phyloP scores from a whole-genome alignment of 345 rosid genomes.

The Physaria fendleri region DNA sequence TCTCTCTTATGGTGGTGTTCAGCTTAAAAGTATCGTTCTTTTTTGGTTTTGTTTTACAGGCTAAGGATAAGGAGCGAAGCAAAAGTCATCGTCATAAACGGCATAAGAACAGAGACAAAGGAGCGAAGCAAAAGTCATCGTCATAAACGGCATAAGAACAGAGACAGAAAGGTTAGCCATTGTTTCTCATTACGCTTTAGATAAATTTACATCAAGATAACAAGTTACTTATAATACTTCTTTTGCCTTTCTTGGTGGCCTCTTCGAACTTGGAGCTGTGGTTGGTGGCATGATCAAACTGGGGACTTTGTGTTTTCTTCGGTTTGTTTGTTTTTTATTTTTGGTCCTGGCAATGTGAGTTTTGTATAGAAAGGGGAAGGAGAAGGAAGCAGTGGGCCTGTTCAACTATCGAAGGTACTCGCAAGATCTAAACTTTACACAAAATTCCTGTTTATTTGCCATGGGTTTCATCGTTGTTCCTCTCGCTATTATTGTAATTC shows the following conservation, averaged over 20 bases:
- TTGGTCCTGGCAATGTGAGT: constrained; percentile 76
- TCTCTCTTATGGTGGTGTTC: not conserved
- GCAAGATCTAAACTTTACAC: not conserved
- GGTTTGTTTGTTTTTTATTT: constrained; percentile 26
- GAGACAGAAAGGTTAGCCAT: constrained; percentile 65
- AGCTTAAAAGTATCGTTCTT: constrained; percentile 3
- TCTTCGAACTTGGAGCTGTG: constrained; percentile 98
- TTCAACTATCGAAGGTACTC: constrained; percentile 86
- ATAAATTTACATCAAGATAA: constrained; percentile 1
- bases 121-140: constrained; percentile 57
- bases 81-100: constrained; percentile 67
- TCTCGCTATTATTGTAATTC: constrained; percentile 8
- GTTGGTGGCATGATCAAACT: constrained; percentile 60
- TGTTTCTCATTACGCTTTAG: constrained; percentile 12
- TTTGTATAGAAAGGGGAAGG: constrained; percentile 64
- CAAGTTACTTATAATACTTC: constrained; percentile 58
- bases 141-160: constrained; percentile 64
- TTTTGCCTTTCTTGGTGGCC: constrained; percentile 79
- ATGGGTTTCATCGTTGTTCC: not conserved
- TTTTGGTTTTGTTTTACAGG: constrained; percentile 34
- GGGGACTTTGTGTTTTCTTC: constrained; percentile 45
- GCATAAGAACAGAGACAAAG: constrained; percentile 60
- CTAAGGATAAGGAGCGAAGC: constrained; percentile 65
- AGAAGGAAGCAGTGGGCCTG: constrained; percentile 72
- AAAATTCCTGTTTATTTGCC: not conserved